Evolutionary conservation across 2,329 filamentous ascomycete genomes (phyloP).

Genomic region (Ceratocystis eucalypticola): DNA sequence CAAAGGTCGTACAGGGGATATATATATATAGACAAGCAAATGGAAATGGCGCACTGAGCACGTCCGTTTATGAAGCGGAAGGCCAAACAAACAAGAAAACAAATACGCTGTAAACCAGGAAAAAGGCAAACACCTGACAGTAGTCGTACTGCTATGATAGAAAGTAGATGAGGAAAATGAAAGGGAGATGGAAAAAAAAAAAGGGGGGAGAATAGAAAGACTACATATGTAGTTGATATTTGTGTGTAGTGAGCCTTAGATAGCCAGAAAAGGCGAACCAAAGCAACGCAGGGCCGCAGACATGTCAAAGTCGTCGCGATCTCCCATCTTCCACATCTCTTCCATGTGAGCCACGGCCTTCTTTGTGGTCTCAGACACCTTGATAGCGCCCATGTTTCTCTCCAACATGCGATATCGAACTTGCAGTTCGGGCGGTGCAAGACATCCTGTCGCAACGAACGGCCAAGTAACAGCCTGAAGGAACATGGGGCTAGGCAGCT

Average conservation of each 20-base stretch:
- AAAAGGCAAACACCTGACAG: neutral
- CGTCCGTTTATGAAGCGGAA: neutral
- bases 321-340: conserved; percentile 30
- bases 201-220: neutral
- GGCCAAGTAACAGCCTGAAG: conserved; percentile 31
- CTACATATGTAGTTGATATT: neutral
- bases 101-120: neutral
- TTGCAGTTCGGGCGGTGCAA: conserved; percentile 30
- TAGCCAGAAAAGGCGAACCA: conserved; percentile 17
- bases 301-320: conserved; percentile 11
- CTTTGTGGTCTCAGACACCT: conserved; percentile 34
- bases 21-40: conserved; percentile 1
- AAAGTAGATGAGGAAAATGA: neutral
- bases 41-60: neutral
- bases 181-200: neutral
- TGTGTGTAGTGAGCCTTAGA: neutral
- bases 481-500: conserved; percentile 27
- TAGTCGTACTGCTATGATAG: neutral
- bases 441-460: conserved; percentile 31
- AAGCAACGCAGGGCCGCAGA: conserved; percentile 8
- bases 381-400: conserved; percentile 30
- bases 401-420: conserved; percentile 32
- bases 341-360: conserved; percentile 35
- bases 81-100: neutral
- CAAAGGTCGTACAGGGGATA: neutral